Conservation (phyloP, 2,329 filamentous ascomycete species). For the Bimuria novae-zelandiae region DNA sequence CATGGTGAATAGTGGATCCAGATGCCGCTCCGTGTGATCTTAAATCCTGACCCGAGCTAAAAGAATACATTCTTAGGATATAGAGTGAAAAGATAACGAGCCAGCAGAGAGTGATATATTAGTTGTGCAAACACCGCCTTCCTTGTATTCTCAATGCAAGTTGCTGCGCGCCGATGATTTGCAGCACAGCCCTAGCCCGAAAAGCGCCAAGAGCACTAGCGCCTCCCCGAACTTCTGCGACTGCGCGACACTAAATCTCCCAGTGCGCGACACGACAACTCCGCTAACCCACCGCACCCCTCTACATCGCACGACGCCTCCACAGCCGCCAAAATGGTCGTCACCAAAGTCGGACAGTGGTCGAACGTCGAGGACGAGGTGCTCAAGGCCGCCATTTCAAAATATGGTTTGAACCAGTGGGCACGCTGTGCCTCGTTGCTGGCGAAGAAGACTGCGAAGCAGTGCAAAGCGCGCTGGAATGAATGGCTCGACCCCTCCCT, state of each 20-base stretch:
- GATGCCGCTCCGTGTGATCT: too few species aligned
- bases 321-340: slow-evolving; percentile 56
- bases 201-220: slow-evolving; percentile 2
- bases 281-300: slow-evolving; percentile 4
- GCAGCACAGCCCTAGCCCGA: too few species aligned
- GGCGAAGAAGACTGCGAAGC: slow-evolving; percentile 95
- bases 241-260: slow-evolving; percentile 5
- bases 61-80: too few species aligned
- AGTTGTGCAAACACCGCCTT: too few species aligned
- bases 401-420: slow-evolving; percentile 58
- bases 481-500: slow-evolving; percentile 99
- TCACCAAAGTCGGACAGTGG: slow-evolving; percentile 71
- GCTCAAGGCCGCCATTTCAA: slow-evolving; percentile 70
- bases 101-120: too few species aligned
- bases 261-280: slow-evolving; percentile 6
- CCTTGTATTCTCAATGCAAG: too few species aligned
- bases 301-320: neutral
- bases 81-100: too few species aligned
- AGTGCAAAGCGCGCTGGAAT: slow-evolving; percentile 98
- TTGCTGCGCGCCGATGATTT: too few species aligned
- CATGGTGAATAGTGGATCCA: too few species aligned
- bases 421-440: slow-evolving; percentile 96
- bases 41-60: too few species aligned
- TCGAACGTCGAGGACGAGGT: slow-evolving; percentile 88
- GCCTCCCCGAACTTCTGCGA: slow-evolving; percentile 11